Conservation (phyloP, 192 early-diverging fungal genomes). For the Backusella liffmaniae region DNA sequence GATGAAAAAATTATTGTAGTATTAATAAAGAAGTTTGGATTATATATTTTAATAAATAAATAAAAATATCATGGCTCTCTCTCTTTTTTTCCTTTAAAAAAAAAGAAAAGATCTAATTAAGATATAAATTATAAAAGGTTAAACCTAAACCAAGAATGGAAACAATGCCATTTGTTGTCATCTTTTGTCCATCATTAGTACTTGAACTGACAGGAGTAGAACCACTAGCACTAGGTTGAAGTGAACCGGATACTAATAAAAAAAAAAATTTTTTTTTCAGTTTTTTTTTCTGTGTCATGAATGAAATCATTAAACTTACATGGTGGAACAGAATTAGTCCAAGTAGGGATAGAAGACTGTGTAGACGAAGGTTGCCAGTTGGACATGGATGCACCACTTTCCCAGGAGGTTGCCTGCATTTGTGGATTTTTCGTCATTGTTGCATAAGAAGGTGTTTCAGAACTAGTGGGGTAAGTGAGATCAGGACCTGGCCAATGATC, state of each 20-base stretch:
- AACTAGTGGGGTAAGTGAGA: neutral
- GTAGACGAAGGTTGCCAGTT: neutral
- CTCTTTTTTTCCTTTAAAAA: neutral
- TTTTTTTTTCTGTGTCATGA: too few relatives aligned
- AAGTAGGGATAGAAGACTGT: neutral
- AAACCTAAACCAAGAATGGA: conserved; percentile 3
- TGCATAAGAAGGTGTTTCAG: conserved; percentile 2
- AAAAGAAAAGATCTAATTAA: neutral
- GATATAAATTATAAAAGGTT: neutral
- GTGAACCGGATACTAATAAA: neutral
- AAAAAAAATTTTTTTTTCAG: neutral
- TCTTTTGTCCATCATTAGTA: neutral
- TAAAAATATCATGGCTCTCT: neutral
- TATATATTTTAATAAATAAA: neutral
- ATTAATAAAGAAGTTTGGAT: neutral
- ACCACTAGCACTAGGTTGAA: neutral
- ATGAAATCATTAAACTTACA: neutral
- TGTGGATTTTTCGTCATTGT: neutral
- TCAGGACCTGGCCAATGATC: conserved; percentile 19
- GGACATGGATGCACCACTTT: neutral
- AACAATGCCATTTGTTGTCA: neutral
- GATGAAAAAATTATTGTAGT: neutral
- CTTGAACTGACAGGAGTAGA: neutral
- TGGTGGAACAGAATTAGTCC: neutral
- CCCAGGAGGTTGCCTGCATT: neutral